A percentile compares a stretch with the other conserved stretches of the same genome.
These are phyloP conservation scores for Syzygium aqueum DNA, from an alignment of 345 rosid species.

Conservation along the genomic window DNA sequence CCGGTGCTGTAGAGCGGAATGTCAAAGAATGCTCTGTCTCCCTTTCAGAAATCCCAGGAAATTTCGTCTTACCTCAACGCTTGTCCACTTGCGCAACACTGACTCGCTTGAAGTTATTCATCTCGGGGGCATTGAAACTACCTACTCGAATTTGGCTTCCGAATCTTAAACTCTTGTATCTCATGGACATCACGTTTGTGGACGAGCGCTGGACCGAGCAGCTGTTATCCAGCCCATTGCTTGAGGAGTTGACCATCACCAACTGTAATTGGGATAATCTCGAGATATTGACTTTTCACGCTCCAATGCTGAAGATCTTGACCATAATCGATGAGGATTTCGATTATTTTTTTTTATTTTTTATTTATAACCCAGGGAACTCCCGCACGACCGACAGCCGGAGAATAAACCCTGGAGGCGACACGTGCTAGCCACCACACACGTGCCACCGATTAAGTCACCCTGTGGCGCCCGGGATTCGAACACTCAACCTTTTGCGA, in stretches of 20 bases:
- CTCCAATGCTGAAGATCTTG: neutral
- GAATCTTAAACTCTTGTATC: neutral
- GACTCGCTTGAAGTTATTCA: neutral
- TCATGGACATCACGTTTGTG: neutral
- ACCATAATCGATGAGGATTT: neutral
- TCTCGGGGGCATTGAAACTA: neutral
- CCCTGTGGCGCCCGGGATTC: no score
- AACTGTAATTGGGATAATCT: neutral
- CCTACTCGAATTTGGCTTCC: neutral
- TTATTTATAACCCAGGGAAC: no score
- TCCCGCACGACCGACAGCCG: no score
- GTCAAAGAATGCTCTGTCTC: neutral
- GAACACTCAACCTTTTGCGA: no score
- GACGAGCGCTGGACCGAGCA: neutral
- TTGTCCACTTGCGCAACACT: neutral
- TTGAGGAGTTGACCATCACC: neutral
- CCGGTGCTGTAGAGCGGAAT: neutral
- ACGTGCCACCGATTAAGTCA: no score
- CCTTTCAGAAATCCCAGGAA: neutral
- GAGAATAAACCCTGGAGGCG: no score
- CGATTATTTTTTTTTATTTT: no score
- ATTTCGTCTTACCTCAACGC: neutral
- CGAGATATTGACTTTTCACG: neutral
- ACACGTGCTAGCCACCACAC: no score
- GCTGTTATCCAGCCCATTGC: neutral